Evolutionary conservation across 257 asterid genomes (phyloP).

Genomic region (Nicotiana tomentosiformis): DNA sequence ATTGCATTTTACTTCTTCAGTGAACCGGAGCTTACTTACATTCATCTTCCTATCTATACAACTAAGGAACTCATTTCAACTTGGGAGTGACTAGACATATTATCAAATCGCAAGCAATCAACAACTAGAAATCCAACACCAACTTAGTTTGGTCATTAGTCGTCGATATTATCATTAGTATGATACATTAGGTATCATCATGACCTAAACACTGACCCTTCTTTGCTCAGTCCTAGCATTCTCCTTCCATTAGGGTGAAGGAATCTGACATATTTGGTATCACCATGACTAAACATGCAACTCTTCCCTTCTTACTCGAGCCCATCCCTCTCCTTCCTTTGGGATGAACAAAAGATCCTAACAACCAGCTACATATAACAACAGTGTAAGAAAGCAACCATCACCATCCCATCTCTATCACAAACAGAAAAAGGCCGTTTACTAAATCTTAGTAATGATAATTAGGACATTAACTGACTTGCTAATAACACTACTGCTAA

Average conservation of each 20-base stretch:
- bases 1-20: no score
- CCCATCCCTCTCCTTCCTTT: not conserved
- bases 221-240: not conserved
- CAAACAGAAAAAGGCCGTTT: not conserved
- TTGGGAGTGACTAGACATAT: not conserved
- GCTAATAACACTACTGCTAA: no score
- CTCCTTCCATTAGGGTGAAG: not conserved
- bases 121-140: not conserved
- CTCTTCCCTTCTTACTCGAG: not conserved
- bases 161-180: not conserved
- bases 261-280: not conserved
- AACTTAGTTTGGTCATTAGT: not conserved
- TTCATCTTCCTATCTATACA: not conserved
- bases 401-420: not conserved
- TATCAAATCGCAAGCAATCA: not conserved
- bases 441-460: no score
- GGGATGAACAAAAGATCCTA: not conserved
- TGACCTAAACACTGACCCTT: not conserved
- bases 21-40: not conserved
- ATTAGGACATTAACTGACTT: no score
- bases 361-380: not conserved
- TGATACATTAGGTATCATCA: not conserved
- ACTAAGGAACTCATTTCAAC: not conserved
- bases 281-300: not conserved
- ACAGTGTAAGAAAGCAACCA: slow-evolving; percentile 1